phyloP scores from a whole-genome alignment of 2,329 filamentous ascomycete species.

The Pyrenochaeta sp. region DNA sequence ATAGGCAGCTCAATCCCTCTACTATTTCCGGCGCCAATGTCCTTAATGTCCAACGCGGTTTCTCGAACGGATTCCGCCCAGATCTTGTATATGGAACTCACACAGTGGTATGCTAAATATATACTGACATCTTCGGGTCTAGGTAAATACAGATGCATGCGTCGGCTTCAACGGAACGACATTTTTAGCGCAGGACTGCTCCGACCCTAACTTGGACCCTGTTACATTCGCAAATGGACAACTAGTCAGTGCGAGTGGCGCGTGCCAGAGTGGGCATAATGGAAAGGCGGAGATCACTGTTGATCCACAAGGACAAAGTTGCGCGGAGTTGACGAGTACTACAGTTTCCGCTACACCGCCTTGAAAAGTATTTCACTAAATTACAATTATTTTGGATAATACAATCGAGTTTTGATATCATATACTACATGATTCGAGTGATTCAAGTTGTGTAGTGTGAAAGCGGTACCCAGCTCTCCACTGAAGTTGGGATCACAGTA shows the following conservation, averaged over 20 bases:
- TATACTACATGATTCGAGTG: too few relatives aligned
- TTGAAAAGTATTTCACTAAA: too few relatives aligned
- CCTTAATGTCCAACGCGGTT: constrained; percentile 51
- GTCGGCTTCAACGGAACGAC: constrained; percentile 53
- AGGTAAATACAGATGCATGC: constrained; percentile 40
- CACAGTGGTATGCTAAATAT: too few relatives aligned
- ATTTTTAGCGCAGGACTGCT: constrained; percentile 51
- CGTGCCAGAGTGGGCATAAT: constrained; percentile 25
- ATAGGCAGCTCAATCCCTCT: constrained; percentile 53
- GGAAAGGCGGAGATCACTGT: constrained; percentile 21
- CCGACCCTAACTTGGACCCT: constrained; percentile 16
- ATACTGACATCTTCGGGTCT: too few relatives aligned
- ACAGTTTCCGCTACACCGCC: not conserved
- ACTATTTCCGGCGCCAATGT: constrained; percentile 43
- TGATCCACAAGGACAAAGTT: constrained; percentile 17
- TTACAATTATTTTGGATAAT: too few relatives aligned
- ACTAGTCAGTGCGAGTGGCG: constrained; percentile 19
- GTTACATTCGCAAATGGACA: constrained; percentile 20
- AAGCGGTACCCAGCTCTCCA: too few relatives aligned
- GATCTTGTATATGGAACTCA: constrained; percentile 45
- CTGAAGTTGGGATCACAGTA: too few relatives aligned
- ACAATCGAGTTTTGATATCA: too few relatives aligned
- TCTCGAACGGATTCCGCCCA: constrained; percentile 49
- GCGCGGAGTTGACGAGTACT: constrained; percentile 18
- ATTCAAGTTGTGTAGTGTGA: too few relatives aligned